Percentiles rank a stretch among this genome's conserved stretches.
Conservation (phyloP, 176 grass and related monocot genomes). For the Tillandsia fasciculata region DNA sequence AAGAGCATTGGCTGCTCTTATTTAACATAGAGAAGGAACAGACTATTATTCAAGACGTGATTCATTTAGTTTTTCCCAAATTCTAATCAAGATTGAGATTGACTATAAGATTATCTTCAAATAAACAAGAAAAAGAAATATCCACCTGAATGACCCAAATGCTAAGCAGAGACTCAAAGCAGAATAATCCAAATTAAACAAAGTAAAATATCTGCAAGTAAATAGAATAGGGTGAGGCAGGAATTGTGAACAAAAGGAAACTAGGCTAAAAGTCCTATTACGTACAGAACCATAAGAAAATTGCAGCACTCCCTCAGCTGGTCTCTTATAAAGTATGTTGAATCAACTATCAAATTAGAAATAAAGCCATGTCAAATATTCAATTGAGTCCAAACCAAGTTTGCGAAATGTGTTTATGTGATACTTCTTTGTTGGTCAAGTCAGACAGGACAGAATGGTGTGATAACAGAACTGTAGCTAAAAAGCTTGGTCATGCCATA, state of each 20-base stretch:
- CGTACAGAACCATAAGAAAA: not conserved
- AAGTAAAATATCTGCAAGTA: constrained; percentile 81
- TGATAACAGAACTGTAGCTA: too few relatives aligned
- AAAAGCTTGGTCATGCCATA: too few relatives aligned
- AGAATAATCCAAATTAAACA: constrained; percentile 88
- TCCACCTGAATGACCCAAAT: constrained; percentile 78
- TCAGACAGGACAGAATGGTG: too few relatives aligned
- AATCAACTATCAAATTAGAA: not conserved
- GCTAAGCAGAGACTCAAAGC: constrained; percentile 72
- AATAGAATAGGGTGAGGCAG: constrained; percentile 7
- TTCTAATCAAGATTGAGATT: not conserved
- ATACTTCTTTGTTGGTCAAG: too few relatives aligned
- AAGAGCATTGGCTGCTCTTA: too few relatives aligned
- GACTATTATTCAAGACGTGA: too few relatives aligned
- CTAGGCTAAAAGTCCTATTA: too few relatives aligned
- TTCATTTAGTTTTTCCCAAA: not conserved
- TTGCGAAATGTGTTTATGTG: too few relatives aligned
- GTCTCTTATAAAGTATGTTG: not conserved
- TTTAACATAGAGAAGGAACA: too few relatives aligned
- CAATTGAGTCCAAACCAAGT: not conserved
- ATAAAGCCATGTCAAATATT: not conserved
- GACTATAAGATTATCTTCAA: not conserved
- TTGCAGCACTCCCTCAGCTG: not conserved
- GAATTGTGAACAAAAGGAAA: not conserved
- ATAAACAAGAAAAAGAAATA: not conserved